Base-by-base conservation (phyloP, 78 protist genomes). In the Monosiga brevicollis region DNA sequence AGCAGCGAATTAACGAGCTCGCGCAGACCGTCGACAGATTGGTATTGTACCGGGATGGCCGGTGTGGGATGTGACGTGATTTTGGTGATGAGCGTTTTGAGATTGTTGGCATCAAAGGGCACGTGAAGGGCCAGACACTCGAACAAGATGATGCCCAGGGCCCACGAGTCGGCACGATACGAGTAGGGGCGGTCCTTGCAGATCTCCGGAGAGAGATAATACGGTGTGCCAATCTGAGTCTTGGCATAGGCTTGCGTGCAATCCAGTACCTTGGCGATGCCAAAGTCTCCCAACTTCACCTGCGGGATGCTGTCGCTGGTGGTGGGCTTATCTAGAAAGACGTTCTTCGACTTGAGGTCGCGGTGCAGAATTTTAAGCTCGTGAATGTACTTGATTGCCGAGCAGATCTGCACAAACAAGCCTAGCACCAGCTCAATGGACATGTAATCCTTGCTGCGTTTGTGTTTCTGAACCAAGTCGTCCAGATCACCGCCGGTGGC, bases 141-240 rank as follows among this genome's bases (percentile, higher is more conserved):
- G 83, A 87, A 90, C 37, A 89, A 71, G 20, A 91, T 1, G 39
- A 82, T 36, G 37, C 94, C 95, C 1, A 94, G 77, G 0, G 94
- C 78, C 95, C 94, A 94, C 29, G 90, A 15, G 85, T 94, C 97
- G 39, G 79, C 49, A 73, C 88, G 87, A 36, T 70, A 37, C 83
- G 87, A 71, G 83, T 94, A 91, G 6, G 88, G 88, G 74, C 32
- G 76, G 29, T 15, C 1, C 38, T 29, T 0, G 93, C 91, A 89
- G 9, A 90, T 49, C 83, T 94, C 95, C 9, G 94, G 97, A 38
- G 89, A 79, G 36, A 91, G 70, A 85, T 91, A 94, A 83, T 82
- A 90, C 37, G 95, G 97, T 37, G 95, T 94, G 38, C 91, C 91
- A 24, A 38, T 0, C 20, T 2, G 43, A n/a, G 84, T 62, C 23